Conservation (phyloP, 345 rosid species). For the Pistacia integerrima region DNA sequence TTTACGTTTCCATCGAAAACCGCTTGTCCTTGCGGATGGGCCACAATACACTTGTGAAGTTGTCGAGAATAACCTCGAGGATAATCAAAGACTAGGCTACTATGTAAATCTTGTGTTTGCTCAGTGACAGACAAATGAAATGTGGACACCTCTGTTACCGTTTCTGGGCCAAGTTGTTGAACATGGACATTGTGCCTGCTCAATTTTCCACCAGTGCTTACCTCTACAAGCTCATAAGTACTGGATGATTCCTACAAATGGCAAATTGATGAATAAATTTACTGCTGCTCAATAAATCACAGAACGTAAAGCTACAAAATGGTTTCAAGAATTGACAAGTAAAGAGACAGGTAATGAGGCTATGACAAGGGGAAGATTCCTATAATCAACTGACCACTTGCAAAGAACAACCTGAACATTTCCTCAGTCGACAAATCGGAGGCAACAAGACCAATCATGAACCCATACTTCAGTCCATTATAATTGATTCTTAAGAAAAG, state of each 20-base stretch:
- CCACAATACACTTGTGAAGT: slow-evolving; percentile 95
- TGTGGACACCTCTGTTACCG: slow-evolving; percentile 76
- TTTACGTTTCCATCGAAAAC: slow-evolving; percentile 89
- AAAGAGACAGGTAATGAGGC: no score
- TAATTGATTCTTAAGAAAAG: no score
- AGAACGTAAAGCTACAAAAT: background rate
- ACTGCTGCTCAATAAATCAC: background rate
- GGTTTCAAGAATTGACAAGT: background rate
- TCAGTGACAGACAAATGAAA: slow-evolving; percentile 70
- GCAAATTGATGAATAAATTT: background rate
- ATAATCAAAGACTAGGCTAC: slow-evolving; percentile 83
- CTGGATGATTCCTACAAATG: slow-evolving; percentile 68
- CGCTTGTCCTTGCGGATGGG: slow-evolving; percentile 86
- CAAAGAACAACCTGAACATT: no score
- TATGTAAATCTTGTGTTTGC: slow-evolving; percentile 91
- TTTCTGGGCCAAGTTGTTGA: slow-evolving; percentile 86
- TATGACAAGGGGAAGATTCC: no score
- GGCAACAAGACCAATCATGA: no score
- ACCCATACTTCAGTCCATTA: no score
- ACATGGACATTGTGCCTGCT: slow-evolving; percentile 94
- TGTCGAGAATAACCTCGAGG: slow-evolving; percentile 79
- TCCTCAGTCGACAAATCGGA: no score
- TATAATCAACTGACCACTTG: no score
- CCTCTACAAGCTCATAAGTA: slow-evolving; percentile 79
- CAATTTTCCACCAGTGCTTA: slow-evolving; percentile 87